Base-by-base conservation (phyloP, 176 grass and related monocot genomes). In the Tillandsia leiboldiana region DNA sequence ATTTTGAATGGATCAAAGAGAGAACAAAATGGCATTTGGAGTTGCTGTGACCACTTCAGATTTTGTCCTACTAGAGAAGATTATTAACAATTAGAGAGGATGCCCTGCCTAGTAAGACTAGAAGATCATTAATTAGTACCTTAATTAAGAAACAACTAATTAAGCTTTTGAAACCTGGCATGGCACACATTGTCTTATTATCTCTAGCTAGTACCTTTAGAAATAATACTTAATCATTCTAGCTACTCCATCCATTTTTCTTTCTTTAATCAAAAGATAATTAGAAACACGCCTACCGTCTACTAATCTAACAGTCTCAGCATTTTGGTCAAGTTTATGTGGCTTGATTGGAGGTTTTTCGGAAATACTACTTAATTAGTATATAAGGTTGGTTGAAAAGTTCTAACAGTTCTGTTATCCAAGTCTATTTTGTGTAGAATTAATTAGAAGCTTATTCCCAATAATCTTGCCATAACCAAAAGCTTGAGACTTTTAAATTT, bases 61-160 rank as follows among this genome's bases (percentile, higher is more conserved):
- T 89, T 89, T 89, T 93, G 86, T 89, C 90, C 77, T 85, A 73
- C 75, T 92, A 81, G 73, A 63, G 59, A 80, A 71, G 50, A 50
- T 73, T 64, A 65, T 8, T 48, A 75, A 61, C 29, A 61, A 71
- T 48, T 66, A 75, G 17, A 50, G 58, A 56, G 56, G 65, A 66
- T 76, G 68, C 53, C 71, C 57, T 79, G 48, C 83, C 74, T 76
- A 86, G 3, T 49, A 23, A 68, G 82, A 64, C 80, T 81, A 79
- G n/a, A 83, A 83, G 71, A 15, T 77, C 82, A 77, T 64, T 50
- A 3, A 15, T 77, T 82, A 77, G 63, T 50, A 3, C 14, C 68
- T 81, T 76, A 72, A 76, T 92, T 80, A 78, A 70, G 29, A 63
- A 64, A 68, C 63, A 68, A 18, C 33, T 42, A 42, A 29, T 29